phyloP scores from a whole-genome alignment of 768 basidiomycete genomes.

The Pisolithus albus region DNA sequence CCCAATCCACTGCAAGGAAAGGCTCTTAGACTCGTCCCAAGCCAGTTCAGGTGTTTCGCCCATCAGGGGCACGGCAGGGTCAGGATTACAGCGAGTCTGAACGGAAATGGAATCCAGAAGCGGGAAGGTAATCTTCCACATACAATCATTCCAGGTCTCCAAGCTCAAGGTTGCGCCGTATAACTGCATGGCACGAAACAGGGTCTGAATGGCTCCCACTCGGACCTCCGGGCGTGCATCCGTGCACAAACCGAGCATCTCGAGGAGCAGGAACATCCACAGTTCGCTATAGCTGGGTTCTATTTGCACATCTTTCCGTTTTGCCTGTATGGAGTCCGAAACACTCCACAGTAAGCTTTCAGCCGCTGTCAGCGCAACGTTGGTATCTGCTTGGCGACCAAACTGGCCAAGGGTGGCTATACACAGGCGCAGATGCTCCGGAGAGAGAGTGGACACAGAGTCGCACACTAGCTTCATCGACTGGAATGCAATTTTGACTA shows the following conservation, averaged over 20 bases:
- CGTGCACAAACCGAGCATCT: constrained; percentile 75
- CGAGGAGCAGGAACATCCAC: constrained; percentile 90
- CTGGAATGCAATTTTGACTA: constrained; percentile 92
- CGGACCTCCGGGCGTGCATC: constrained; percentile 85
- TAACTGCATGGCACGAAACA: constrained; percentile 90
- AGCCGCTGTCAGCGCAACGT: constrained; percentile 91
- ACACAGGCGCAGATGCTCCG: constrained; percentile 77
- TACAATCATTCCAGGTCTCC: constrained; percentile 82
- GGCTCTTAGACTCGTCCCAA: constrained; percentile 85
- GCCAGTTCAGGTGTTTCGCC: constrained; percentile 33
- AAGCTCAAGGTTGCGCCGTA: constrained; percentile 82
- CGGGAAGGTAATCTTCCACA: constrained; percentile 90
- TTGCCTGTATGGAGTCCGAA: constrained; percentile 88
- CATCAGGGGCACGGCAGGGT: constrained; percentile 7
- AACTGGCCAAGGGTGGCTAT: constrained; percentile 89
- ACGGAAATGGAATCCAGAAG: constrained; percentile 64
- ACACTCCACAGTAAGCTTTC: constrained; percentile 94
- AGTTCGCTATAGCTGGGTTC: constrained; percentile 70
- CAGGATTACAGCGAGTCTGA: constrained; percentile 40
- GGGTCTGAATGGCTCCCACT: constrained; percentile 88
- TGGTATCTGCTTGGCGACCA: constrained; percentile 89
- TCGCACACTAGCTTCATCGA: constrained; percentile 93
- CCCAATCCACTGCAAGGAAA: constrained; percentile 79
- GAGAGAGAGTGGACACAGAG: constrained; percentile 74
- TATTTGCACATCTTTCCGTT: constrained; percentile 58